phyloP scores from a whole-genome alignment of 2,329 filamentous ascomycete species.

The Cladosporium sp. region DNA sequence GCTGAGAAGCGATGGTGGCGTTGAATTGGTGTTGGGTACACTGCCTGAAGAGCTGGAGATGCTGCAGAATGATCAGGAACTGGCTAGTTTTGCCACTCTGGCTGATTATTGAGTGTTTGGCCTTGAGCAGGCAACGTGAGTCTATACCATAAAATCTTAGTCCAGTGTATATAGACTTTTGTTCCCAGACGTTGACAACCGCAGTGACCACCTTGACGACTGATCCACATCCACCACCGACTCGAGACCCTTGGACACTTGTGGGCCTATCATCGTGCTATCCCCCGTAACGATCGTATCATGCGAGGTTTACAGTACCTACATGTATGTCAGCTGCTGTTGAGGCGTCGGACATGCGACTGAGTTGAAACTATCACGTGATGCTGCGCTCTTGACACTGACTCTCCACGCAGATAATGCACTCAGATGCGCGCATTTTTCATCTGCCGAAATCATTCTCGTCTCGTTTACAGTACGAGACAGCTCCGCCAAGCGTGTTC shows the following conservation, averaged over 20 bases:
- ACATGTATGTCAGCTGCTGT: not conserved
- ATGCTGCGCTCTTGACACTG: not conserved
- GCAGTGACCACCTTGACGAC: too few species aligned
- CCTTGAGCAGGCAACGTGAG: not conserved
- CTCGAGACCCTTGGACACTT: too few species aligned
- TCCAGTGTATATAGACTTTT: not conserved
- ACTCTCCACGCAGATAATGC: not conserved
- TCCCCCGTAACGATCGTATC: not conserved
- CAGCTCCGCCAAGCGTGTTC: not conserved
- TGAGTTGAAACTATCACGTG: not conserved
- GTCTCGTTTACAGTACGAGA: not conserved
- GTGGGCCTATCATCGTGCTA: not conserved
- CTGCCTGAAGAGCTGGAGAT: constrained; percentile 21
- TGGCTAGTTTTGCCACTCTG: constrained; percentile 9
- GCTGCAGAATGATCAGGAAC: constrained; percentile 23
- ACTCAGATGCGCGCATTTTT: not conserved
- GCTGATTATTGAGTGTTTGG: not conserved
- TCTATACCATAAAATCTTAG: too few species aligned
- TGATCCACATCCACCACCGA: too few species aligned
- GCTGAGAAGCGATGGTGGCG: constrained; percentile 29
- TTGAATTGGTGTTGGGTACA: constrained; percentile 27
- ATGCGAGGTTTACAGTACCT: not conserved
- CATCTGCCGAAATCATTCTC: not conserved
- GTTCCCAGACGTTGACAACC: not conserved
- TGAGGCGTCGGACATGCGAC: not conserved